These are phyloP conservation scores for Neopestalotiopsis rosae DNA, from an alignment of 2,329 filamentous ascomycete species.

Conservation along the genomic window DNA sequence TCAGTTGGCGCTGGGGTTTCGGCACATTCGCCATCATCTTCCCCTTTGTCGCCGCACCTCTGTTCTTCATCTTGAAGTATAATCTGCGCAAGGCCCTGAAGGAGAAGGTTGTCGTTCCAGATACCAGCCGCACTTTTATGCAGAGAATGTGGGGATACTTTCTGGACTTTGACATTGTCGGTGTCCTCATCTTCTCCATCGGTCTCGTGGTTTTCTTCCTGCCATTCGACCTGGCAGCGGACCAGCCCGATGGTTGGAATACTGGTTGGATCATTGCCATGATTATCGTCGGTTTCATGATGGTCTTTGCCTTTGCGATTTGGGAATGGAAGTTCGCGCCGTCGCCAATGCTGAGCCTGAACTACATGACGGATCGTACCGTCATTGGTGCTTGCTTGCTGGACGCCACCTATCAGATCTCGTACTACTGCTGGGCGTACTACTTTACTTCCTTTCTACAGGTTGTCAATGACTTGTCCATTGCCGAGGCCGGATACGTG, in stretches of 20 bases:
- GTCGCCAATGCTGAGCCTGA: slow-evolving; percentile 55
- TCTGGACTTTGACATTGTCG: slow-evolving; percentile 56
- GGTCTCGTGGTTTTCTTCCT: slow-evolving; percentile 62
- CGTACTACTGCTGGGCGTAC: slow-evolving; percentile 57
- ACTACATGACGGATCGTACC: slow-evolving; percentile 42
- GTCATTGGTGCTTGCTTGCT: slow-evolving; percentile 47
- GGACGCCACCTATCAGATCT: slow-evolving; percentile 47
- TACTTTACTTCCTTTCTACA: slow-evolving; percentile 64
- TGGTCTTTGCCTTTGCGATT: slow-evolving; percentile 54
- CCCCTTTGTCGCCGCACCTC: slow-evolving; percentile 59
- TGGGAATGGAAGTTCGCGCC: slow-evolving; percentile 59
- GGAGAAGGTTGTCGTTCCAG: slow-evolving; percentile 39
- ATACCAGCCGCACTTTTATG: slow-evolving; percentile 44
- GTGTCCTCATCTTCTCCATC: slow-evolving; percentile 53
- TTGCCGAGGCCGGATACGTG: slow-evolving; percentile 41
- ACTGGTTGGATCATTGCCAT: slow-evolving; percentile 53
- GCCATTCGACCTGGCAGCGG: slow-evolving; percentile 55
- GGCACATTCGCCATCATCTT: slow-evolving; percentile 66
- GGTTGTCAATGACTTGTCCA: slow-evolving; percentile 41
- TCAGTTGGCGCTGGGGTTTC: slow-evolving; percentile 67
- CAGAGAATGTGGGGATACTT: slow-evolving; percentile 52
- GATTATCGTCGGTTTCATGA: slow-evolving; percentile 57
- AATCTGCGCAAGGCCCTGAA: slow-evolving; percentile 59
- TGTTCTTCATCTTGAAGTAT: slow-evolving; percentile 55
- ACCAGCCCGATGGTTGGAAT: slow-evolving; percentile 47